Conservation (phyloP, 139 green algal species). For the Chlamydomonas schloesseri region DNA sequence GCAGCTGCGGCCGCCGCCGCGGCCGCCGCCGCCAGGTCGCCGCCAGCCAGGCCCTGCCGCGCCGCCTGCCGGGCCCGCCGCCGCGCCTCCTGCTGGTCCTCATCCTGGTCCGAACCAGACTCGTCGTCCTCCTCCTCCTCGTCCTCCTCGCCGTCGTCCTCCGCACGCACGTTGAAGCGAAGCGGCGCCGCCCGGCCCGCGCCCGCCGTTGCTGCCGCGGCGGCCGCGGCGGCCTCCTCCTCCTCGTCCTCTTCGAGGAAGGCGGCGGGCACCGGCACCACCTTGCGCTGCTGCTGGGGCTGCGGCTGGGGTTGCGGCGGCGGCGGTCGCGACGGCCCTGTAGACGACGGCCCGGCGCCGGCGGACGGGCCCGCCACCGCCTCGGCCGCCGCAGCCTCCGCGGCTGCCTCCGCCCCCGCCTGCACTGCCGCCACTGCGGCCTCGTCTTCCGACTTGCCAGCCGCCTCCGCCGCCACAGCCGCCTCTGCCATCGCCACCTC, state of each 20-base stretch:
- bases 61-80: too few relatives aligned
- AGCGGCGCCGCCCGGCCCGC: neutral
- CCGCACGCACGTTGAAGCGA: neutral
- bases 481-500: neutral
- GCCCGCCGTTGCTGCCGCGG: neutral
- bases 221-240: neutral
- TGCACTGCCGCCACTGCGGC: too few relatives aligned
- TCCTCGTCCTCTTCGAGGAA: slow-evolving; percentile 43
- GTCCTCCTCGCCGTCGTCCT: slow-evolving; percentile 27
- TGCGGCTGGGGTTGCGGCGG: neutral
- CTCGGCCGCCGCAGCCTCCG: too few relatives aligned
- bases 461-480: neutral
- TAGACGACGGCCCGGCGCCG: neutral
- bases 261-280: slow-evolving; percentile 19
- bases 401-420: neutral
- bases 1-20: neutral
- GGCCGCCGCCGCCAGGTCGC: neutral
- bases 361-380: neutral
- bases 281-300: neutral
- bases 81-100: neutral
- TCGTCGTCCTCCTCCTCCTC: neutral
- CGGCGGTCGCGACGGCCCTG: neutral
- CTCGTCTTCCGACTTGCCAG: neutral
- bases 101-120: neutral
- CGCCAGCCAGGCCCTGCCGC: neutral